Conservation (phyloP, 108 stramenopile species). For the Skeletonema marinoi region DNA sequence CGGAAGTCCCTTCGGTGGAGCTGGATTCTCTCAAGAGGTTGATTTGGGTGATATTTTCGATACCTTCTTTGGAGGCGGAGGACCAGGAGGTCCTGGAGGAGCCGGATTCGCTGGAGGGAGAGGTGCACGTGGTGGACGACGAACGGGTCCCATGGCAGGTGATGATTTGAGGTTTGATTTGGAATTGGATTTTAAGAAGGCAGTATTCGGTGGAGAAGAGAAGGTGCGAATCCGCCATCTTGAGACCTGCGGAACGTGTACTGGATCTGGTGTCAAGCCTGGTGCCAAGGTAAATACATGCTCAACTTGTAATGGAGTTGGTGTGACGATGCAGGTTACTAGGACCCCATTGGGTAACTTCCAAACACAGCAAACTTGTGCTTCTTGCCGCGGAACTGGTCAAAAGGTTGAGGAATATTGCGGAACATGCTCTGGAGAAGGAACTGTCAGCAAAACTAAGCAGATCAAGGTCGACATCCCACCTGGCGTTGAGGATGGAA, state of each 20-base stretch:
- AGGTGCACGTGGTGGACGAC: constrained; percentile 53
- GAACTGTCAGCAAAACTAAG: constrained; percentile 90
- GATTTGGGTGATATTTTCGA: constrained; percentile 97
- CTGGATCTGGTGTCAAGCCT: constrained; percentile 90
- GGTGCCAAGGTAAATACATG: constrained; percentile 84
- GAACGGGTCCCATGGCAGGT: constrained; percentile 78
- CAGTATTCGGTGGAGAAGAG: constrained; percentile 95
- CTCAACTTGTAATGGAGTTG: constrained; percentile 81
- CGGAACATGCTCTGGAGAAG: constrained; percentile 92
- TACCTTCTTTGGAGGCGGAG: constrained; percentile 90
- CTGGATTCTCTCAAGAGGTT: constrained; percentile 87
- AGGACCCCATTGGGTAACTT: constrained; percentile 96
- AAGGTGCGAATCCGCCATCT: constrained; percentile 93
- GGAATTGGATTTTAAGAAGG: constrained; percentile 94
- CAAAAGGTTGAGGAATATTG: constrained; percentile 94
- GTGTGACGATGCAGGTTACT: constrained; percentile 93
- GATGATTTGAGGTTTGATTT: constrained; percentile 93
- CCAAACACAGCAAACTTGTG: constrained; percentile 94
- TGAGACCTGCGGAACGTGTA: constrained; percentile 90
- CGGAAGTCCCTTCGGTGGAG: constrained; percentile 55
- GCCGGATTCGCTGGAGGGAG: constrained; percentile 58
- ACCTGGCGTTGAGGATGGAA: constrained; percentile 95
- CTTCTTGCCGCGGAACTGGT: constrained; percentile 93
- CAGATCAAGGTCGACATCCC: constrained; percentile 97
- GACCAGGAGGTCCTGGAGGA: constrained; percentile 50